Evolutionary conservation across 805 yeast species (phyloP), one percentile per base, ranked within the genome.

Genomic region (Candida morakotiae): DNA sequence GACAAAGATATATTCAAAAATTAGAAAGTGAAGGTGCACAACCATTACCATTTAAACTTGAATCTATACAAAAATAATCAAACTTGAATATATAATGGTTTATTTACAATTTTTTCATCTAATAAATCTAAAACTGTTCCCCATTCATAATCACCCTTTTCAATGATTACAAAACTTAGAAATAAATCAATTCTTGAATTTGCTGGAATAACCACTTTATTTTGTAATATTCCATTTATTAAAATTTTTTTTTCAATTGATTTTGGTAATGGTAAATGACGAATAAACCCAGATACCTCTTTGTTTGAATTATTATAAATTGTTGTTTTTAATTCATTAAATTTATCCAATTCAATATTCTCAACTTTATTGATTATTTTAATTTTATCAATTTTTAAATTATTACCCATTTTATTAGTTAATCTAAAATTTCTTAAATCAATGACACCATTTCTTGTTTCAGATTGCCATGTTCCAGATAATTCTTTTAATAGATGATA

Each of bases 141-240:
- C 83, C 95, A 81, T 54, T 86, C 93, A 53, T 81, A 88, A 33
- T 77, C 81, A 2, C 97, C 98, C 31, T 71, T 70, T 38, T 84
- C 89, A 26, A 89, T 61, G 4, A 87, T 74, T 14, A 81, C 71
- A 34, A 81, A 73, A 6, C 86, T 77, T 27, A 83, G 53, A 17
- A 67, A 67, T 21, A 77, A 61, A 2, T 55, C 62, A 3, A 62
- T 36, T 0, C 64, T 49, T 18, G 61, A 69, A 1, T 75, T 73
- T 0, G 82, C 69, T 1, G 48, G 49, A 1, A 81, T 47, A 1
- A 58, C 47, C 5, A 46, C 39, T 17, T 75, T 73, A 19, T 64
- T 68, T 48, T 86, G 94, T 19, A 84, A 58, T 2, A 76, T 69
- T 2, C 98, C 98, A 49, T 86, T 84, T 53, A 70, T 76, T 9